Base-by-base conservation (phyloP, 495 filamentous ascomycete genomes). In the Entonaema liquescens region DNA sequence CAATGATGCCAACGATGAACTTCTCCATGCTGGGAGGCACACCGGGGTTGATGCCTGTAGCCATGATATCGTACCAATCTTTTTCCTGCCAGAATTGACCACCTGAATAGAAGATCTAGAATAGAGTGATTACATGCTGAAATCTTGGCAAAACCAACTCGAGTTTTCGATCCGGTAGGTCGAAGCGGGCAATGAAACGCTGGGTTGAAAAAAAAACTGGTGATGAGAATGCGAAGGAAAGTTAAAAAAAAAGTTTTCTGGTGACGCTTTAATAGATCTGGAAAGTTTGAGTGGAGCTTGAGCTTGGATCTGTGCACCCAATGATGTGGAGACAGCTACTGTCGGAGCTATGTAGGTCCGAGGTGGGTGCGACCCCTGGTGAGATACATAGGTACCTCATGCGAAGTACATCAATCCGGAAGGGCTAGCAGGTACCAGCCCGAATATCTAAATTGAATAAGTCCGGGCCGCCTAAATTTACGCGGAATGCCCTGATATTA, bases 1-100 rank as follows among this genome's bases (percentile, higher is more conserved):
- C 95, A 76, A 99, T 98, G 71, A 99, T 93, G 74, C 95, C 95
- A 67, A 98, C 88, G 36, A 84, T 84, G 77, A 90, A 90, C 74
- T 84, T 81, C 63, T 91, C 84, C 84, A 91, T 90, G 53, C 75
- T 76, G 12, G 68, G 65, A 55, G 70, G 76, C 47, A 77, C 62
- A 9, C 59, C 31, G 38, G 76, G 61, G 31, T 29, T 42, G 28
- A 50, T 36, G 11, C 36, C 47, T 5, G 59, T 42, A n/a, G 75
- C 66, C 77, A 76, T 77, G 52, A 54, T 65, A 31, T 28, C 56
- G 42, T 47, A 0, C 29, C 44, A 33, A 59, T 38, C 12, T 58
- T 49, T 19, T 49, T 19, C 49, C 64, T 56, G 42, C 54, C 21
- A 21, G 47, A 36, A 68, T 60, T 72, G 49, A 73, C 47, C 40